Evolutionary conservation across 2,329 filamentous ascomycete species (phyloP).

Genomic region (Fusarium heterosporum): DNA sequence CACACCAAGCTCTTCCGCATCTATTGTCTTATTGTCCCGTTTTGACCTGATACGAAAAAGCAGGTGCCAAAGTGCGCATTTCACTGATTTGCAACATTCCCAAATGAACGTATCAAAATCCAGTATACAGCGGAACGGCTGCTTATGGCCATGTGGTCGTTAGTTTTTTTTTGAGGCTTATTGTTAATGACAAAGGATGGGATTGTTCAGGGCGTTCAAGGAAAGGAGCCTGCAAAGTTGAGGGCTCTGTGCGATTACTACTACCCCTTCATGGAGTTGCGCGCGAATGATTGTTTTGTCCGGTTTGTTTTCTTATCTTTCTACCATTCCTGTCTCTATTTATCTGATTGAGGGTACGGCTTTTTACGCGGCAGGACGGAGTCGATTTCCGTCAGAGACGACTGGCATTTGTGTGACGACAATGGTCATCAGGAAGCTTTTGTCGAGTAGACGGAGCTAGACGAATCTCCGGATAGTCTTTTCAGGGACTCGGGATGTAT

Average conservation of each 20-base stretch:
- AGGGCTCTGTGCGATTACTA: conserved; percentile 42
- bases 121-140: conserved; percentile 31
- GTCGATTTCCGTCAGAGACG: not conserved
- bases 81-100: conserved; percentile 25
- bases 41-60: not conserved
- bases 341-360: conserved; percentile 22
- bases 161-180: conserved; percentile 41
- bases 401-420: conserved; percentile 1
- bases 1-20: too few species aligned
- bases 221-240: conserved; percentile 47
- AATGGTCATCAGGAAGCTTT: conserved; percentile 7
- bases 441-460: conserved; percentile 28
- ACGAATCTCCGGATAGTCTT: conserved; percentile 29
- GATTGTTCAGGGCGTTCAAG: conserved; percentile 47
- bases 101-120: conserved; percentile 21
- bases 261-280: conserved; percentile 45
- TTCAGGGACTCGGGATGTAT: conserved; percentile 20
- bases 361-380: conserved; percentile 27
- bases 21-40: not conserved
- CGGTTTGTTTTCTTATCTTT: conserved; percentile 26
- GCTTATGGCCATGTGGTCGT: conserved; percentile 29
- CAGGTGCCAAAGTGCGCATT: not conserved
- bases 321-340: conserved; percentile 33
- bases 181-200: conserved; percentile 46
- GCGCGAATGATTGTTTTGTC: conserved; percentile 41